Evolutionary conservation across 176 grass and related monocot species (phyloP), one percentile per base, ranked within the genome.

Genomic region (Raddia distichophylla): DNA sequence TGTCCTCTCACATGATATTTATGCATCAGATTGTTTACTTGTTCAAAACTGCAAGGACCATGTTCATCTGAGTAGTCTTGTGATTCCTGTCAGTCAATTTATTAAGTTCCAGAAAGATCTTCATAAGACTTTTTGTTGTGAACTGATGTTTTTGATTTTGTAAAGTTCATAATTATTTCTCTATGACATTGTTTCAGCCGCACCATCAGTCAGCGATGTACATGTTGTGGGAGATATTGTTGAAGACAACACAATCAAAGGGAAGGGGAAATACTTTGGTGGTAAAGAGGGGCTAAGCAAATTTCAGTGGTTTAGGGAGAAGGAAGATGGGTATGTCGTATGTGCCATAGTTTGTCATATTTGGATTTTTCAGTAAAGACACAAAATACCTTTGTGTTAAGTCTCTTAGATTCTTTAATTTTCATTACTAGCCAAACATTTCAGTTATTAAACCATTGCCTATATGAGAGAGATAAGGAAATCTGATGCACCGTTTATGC

Each of bases 261-360:
- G 89, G 56, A 71, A 34, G 13, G 96, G 93, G 50, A 86, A 80
- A 83, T 99, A 99, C 57, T 99, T 99, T 77, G 96, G 96, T 56
- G 96, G 96, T 20, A 91, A 88, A 84, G 96, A 99, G 75, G 96
- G 96, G 35, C 82, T 90, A 77, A 93, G 92, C 91, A 99, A 93
- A 84, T 86, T 93, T 53, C 70, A 85, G 17, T 99, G 96, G 96
- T 86, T 93, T 35, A 93, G 93, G 73, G 89, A 91, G 84, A 88
- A 89, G 61, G 91, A 90, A 84, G 93, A 91, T 63, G 87, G 96
- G 90, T 97, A 93, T 69, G 90, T 10, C 91, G 90, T 97, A 93
- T 69, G 90, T 10, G 37, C 55, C 13, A 82, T 60, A 60, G 12
- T 33, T 43, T 86, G 18, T 27, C 53, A 64, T 50, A 15, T 60